Evolutionary conservation across 805 yeast genomes (phyloP).

Genomic region (Starmerella sirachaensis): DNA sequence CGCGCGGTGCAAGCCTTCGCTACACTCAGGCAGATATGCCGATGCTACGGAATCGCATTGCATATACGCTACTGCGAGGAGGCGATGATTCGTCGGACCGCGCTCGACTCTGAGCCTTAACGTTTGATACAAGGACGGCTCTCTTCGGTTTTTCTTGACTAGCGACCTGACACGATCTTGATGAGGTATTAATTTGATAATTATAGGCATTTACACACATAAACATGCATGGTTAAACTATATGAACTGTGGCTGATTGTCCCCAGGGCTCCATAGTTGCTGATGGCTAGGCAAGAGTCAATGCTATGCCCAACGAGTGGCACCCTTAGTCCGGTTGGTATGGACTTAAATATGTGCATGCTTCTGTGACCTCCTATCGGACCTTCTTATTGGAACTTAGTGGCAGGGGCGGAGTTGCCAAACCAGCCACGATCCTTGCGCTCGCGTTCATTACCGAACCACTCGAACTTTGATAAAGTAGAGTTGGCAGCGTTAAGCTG

Average conservation of each 20-base stretch:
- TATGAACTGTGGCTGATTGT: too few species aligned
- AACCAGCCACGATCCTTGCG: slow-evolving; percentile 1
- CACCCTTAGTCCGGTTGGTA: too few species aligned
- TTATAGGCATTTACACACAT: too few species aligned
- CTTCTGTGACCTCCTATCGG: background rate
- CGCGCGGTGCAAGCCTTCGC: slow-evolving; percentile 38
- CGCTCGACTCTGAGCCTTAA: background rate
- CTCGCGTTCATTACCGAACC: too few species aligned
- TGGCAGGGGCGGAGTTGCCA: background rate
- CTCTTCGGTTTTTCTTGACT: background rate
- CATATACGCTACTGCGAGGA: slow-evolving; percentile 25
- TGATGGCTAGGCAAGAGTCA: too few species aligned
- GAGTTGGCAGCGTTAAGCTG: background rate
- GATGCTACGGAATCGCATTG: slow-evolving; percentile 54
- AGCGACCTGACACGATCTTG: too few species aligned
- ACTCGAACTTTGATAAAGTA: background rate
- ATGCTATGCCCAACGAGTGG: too few species aligned
- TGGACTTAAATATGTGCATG: background rate
- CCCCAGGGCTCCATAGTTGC: too few species aligned
- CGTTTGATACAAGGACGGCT: background rate
- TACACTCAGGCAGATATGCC: slow-evolving; percentile 63
- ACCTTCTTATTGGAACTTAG: too few species aligned
- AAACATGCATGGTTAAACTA: too few species aligned
- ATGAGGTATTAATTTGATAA: too few species aligned
- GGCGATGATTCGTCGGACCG: background rate